A percentile compares a stretch with the other conserved stretches of the same genome.
These are phyloP conservation scores for Tolypocladium endophyticum DNA, from an alignment of 2,329 filamentous ascomycete species.

Conservation along the genomic window DNA sequence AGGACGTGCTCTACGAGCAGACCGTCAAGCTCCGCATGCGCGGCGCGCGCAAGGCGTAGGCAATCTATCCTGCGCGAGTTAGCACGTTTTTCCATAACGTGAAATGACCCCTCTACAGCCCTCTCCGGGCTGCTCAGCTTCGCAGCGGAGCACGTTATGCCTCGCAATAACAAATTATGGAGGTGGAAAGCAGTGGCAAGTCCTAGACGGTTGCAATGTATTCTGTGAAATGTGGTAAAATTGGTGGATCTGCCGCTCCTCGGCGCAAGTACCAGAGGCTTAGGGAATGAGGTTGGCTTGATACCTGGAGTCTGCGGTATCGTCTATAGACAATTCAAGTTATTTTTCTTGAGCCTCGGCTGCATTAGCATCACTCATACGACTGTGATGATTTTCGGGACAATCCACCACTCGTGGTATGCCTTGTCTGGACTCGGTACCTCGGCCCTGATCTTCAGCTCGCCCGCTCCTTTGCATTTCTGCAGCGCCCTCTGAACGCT, in stretches of 20 bases:
- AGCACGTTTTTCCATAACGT: neutral
- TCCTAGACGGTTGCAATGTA: neutral
- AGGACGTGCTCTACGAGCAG: slow-evolving; percentile 87
- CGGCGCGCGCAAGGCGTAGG: slow-evolving; percentile 28
- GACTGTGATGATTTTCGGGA: slow-evolving; percentile 34
- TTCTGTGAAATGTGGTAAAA: neutral
- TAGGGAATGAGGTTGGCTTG: neutral
- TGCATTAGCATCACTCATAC: neutral
- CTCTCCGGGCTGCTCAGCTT: neutral
- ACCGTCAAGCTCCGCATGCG: slow-evolving; percentile 54
- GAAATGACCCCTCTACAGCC: neutral
- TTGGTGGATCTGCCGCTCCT: neutral
- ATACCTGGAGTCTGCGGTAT: slow-evolving; percentile 1
- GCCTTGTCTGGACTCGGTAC: slow-evolving; percentile 41
- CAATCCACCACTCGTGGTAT: slow-evolving; percentile 57
- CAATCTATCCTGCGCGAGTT: neutral
- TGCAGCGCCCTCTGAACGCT: slow-evolving; percentile 46
- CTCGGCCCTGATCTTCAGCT: slow-evolving; percentile 35
- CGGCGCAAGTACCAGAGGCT: neutral
- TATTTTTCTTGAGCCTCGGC: neutral
- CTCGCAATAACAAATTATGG: neutral
- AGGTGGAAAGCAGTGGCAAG: neutral
- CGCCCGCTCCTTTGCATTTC: slow-evolving; percentile 13
- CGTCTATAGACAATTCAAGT: neutral
- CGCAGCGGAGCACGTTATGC: neutral